Percentiles rank a stretch among this genome's conserved stretches.
Conservation (phyloP, 257 asterid genomes). For the Oldenlandia corymbosa region DNA sequence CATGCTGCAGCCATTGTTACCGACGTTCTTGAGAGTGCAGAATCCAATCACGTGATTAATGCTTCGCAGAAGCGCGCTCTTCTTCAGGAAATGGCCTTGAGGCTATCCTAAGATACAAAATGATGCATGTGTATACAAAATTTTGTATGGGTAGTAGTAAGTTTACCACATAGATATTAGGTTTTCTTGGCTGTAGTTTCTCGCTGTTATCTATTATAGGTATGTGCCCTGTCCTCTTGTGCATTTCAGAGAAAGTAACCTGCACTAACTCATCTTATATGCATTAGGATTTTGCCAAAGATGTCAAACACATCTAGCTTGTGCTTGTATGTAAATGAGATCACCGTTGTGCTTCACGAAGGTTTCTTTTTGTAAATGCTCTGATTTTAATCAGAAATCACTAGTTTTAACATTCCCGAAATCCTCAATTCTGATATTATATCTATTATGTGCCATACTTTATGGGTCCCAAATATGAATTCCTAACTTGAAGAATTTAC, state of each 20-base stretch:
- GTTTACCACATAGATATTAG: background rate
- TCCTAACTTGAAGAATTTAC: no score
- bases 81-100: constrained; percentile 93
- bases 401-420: no score
- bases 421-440: no score
- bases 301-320: background rate
- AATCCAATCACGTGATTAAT: constrained; percentile 64
- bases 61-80: constrained; percentile 82
- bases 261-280: background rate
- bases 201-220: background rate
- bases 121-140: background rate
- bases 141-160: background rate
- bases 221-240: background rate
- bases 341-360: no score
- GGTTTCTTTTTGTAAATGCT: no score
- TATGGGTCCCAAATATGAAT: no score
- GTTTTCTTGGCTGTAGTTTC: background rate
- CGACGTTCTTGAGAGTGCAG: constrained; percentile 91
- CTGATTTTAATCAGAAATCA: no score
- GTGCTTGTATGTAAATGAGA: background rate
- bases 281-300: background rate
- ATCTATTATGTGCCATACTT: no score
- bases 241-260: background rate
- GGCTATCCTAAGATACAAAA: constrained; percentile 51
- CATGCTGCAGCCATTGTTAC: constrained; percentile 93